Evolutionary conservation across 306 rosid species (phyloP).

Genomic region (Purshia tridentata): DNA sequence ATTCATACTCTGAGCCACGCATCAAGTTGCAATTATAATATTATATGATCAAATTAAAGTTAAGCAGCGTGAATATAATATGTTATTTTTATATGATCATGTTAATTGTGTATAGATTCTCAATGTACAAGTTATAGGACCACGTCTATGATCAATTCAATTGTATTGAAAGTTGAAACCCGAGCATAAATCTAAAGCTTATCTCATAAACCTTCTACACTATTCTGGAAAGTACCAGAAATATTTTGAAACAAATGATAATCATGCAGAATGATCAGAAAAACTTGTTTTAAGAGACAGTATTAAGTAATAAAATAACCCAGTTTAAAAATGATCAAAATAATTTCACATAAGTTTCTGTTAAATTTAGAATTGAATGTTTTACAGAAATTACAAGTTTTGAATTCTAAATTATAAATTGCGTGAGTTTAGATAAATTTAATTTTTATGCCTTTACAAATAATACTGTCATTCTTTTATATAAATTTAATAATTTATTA

Average conservation of each 20-base stretch:
- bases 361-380: not conserved
- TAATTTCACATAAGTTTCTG: no score
- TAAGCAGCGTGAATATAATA: not conserved
- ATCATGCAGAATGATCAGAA: not conserved
- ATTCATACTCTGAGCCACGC: not conserved
- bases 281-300: not conserved
- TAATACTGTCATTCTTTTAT: no score
- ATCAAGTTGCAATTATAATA: conserved; percentile 5
- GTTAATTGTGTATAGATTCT: not conserved
- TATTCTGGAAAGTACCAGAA: not conserved
- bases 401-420: no score
- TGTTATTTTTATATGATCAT: not conserved
- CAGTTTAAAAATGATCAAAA: no score
- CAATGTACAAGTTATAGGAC: not conserved
- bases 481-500: no score
- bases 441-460: no score
- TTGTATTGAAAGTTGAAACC: no score
- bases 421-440: no score
- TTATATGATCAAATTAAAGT: not conserved
- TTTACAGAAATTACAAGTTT: not conserved
- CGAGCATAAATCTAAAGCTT: no score
- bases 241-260: not conserved
- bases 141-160: not conserved
- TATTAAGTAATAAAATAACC: no score
- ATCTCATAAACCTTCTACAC: no score